Conservation (phyloP, 2,329 filamentous ascomycete species). For the Claviceps quebecensis region DNA sequence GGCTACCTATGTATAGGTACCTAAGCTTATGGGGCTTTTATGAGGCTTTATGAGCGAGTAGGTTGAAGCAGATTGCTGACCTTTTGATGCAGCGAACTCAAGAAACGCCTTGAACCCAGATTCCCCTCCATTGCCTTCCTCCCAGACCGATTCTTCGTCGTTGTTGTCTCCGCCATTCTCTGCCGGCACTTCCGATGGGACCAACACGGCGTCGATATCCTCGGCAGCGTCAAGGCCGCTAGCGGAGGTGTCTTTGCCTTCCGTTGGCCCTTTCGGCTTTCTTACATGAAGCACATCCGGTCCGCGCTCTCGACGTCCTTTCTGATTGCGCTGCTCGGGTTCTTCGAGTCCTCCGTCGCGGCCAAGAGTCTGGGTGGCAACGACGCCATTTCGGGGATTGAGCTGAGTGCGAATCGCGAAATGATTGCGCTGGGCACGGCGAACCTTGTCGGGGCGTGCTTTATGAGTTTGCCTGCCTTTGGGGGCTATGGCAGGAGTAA, state of each 20-base stretch:
- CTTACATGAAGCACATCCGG: constrained; percentile 68
- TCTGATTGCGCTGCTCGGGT: constrained; percentile 86
- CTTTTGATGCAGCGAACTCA: constrained; percentile 48
- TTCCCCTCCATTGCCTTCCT: constrained; percentile 75
- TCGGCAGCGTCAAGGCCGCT: constrained; percentile 66
- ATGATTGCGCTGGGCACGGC: constrained; percentile 82
- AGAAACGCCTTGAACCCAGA: constrained; percentile 64
- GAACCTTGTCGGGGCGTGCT: constrained; percentile 82
- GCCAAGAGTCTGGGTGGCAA: constrained; percentile 72
- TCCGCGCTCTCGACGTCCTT: constrained; percentile 85
- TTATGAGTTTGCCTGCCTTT: constrained; percentile 86
- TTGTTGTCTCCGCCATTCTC: constrained; percentile 69
- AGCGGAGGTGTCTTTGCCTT: constrained; percentile 64
- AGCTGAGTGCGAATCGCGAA: constrained; percentile 81
- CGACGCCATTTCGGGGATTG: constrained; percentile 62
- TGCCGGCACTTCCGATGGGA: constrained; percentile 71
- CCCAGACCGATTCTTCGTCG: constrained; percentile 81
- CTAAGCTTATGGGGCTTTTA: too few species aligned
- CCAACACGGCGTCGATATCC: constrained; percentile 61
- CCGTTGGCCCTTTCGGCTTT: constrained; percentile 68
- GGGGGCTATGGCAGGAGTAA: constrained; percentile 94
- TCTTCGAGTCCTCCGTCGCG: constrained; percentile 94
- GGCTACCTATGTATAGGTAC: too few species aligned
- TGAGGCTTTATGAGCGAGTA: too few species aligned
- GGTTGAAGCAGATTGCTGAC: not conserved